Base-by-base conservation (phyloP, 2,329 filamentous ascomycete species). In the Aureobasidium lini region DNA sequence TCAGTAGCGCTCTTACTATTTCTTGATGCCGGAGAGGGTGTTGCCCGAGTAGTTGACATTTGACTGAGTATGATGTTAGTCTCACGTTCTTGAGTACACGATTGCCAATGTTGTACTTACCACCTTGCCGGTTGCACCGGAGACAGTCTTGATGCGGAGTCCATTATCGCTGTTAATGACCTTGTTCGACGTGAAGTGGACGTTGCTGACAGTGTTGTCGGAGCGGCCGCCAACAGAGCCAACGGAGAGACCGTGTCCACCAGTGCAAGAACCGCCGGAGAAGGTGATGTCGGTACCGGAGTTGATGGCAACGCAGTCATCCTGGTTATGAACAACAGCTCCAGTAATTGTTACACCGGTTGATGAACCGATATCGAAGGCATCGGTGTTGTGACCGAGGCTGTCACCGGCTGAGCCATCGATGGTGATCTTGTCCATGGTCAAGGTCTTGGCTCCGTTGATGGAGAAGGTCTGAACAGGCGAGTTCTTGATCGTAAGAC, bases 391-490 rank as follows among this genome's bases (percentile, higher is more conserved):
- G 62, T 67, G 64, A n/a, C 64, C 59, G 10, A 32, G 53, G 6
- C 65, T 60, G 62, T 81, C 78, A 36, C 83, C 83, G 16, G 73
- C 81, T 5, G 75, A 75, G 73, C 85, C 82, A 68, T 86, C 79
- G 62, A 86, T 80, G 28, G 76, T 80, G 65, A 86, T 76, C 46
- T 73, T 67, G 29, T 74, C 74, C 28, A 86, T 65, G 3, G 71
- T 72, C 6, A 83, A 70, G 47, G 73, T 72, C 2, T 69, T 70
- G n/a, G 72, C 72, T 3, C 69, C 65, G 67, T 81, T 76, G 63
- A 77, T 70, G 52, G 69, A 76, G 70, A 83, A 79, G 42, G 70
- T 74, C 64, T 84, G 81, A 4, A 82, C 79, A 2, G 81, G 81
- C 11, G 79, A 77, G 69, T 84, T 82, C 68, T 77, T 73, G 64